These are phyloP conservation scores for Monosporascus sp. DNA, from an alignment of 2,329 filamentous ascomycete species.

Conservation along the genomic window DNA sequence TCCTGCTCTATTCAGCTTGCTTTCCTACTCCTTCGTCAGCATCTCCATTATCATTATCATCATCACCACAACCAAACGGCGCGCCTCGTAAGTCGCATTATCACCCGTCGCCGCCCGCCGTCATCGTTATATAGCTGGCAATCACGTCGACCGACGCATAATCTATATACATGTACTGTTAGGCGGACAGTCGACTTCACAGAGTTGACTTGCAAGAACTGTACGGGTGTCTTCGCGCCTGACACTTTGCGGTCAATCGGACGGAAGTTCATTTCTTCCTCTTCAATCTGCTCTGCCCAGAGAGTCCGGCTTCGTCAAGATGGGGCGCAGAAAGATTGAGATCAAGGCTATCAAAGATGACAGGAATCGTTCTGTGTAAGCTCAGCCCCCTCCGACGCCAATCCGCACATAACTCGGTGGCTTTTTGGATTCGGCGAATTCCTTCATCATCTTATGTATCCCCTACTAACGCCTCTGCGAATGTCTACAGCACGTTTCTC, in stretches of 20 bases:
- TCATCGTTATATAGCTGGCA: background rate
- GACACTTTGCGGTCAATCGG: background rate
- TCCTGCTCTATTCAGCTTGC: conserved; percentile 1
- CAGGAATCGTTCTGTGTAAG: conserved; percentile 94
- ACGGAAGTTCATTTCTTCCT: background rate
- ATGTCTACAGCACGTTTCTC: conserved; percentile 71
- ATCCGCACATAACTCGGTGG: background rate
- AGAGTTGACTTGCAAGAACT: background rate
- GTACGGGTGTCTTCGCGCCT: background rate
- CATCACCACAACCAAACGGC: background rate
- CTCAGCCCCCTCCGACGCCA: conserved; percentile 14
- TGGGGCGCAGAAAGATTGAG: conserved; percentile 99
- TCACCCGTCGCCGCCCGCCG: no score
- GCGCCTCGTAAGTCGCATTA: background rate
- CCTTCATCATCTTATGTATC: conserved; percentile 1
- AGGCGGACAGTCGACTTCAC: background rate
- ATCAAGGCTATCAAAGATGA: conserved; percentile 99
- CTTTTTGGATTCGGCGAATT: background rate
- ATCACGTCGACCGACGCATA: background rate
- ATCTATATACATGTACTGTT: background rate
- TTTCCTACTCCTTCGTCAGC: background rate
- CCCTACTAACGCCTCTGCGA: conserved; percentile 10
- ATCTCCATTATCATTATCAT: background rate
- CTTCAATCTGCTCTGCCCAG: conserved; percentile 3
- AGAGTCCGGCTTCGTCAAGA: conserved; percentile 36